Base-by-base conservation (phyloP, 2,329 filamentous ascomycete species). In the Biscogniauxia mediterranea region DNA sequence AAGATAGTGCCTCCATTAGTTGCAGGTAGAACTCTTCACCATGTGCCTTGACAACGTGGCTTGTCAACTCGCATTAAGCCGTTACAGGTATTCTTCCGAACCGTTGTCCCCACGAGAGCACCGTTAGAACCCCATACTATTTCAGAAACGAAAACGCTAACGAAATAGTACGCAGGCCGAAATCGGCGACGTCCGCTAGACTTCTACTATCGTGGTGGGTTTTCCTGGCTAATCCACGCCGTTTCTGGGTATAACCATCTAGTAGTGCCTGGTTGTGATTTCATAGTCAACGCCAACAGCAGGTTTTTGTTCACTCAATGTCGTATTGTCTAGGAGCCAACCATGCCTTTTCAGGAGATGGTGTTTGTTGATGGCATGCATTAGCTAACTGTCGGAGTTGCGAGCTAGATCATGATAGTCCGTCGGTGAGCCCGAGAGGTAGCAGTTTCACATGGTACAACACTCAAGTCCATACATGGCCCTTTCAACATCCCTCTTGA, bases 401-500 rank as follows among this genome's bases (percentile, higher is more conserved):
- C 15, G 19, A 17, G 19, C 20, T 15, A 52, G 5, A 52, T 54
- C 13, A 20, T 46, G 21, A 46, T 46, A 46, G 38, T 46, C 38
- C 13, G 17, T 11, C 38, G 38, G 17, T 5, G 38, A 17, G 38
- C 38, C 17, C 38, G 38, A 52, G 50, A 28, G 21, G 11, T 3
- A 32, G 19, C 50, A 52, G 38, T 20, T 61, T 69, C 58, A 98
- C 93, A 97, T 98, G 52, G 96, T 73, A 53, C 74, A 75, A 76
- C 95, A 99, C 62, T 95, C 94, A 74, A 97, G 86, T 4, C 95
- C 95, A 78, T 97, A 98, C 93, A 99, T 97, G 64, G 93, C 93
- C 77, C 91, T 89, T 81, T 99, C 95, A 5, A 99, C 95, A 65
- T 93, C 87, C 66, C 85, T 87, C 79, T 90, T 90, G 11, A 99